Evolutionary conservation across 768 basidiomycete species (phyloP).

Genomic region (Mycena latifolia): DNA sequence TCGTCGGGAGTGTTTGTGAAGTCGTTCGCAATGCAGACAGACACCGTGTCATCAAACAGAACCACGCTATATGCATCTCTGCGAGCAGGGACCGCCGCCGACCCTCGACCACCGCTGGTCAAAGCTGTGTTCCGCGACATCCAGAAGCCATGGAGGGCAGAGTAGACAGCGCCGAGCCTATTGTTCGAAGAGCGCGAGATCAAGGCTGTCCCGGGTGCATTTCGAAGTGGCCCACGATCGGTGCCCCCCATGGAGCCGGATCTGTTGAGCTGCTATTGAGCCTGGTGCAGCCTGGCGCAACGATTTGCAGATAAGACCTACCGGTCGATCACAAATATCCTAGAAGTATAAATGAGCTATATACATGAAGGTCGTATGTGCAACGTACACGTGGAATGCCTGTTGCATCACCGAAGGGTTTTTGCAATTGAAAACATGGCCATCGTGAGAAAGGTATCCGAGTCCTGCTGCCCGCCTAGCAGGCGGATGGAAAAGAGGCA

Average conservation of each 20-base stretch:
- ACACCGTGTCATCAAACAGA: constrained; percentile 50
- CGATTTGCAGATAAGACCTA: constrained; percentile 33
- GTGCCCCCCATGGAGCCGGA: constrained; percentile 57
- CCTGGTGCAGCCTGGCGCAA: no score
- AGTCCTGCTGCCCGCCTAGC: constrained; percentile 44
- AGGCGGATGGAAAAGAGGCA: constrained; percentile 61
- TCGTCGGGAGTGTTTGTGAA: constrained; percentile 58
- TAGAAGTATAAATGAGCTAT: no score
- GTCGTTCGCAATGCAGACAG: constrained; percentile 53
- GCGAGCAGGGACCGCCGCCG: constrained; percentile 20
- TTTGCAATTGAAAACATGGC: constrained; percentile 61
- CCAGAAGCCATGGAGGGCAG: constrained; percentile 41
- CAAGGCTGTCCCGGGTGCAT: constrained; percentile 51
- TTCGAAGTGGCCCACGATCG: constrained; percentile 56
- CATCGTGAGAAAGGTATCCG: constrained; percentile 64
- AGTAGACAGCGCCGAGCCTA: constrained; percentile 64
- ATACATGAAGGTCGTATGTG: not conserved
- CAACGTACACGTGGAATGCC: constrained; percentile 66
- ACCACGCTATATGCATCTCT: constrained; percentile 51
- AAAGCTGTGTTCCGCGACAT: constrained; percentile 36
- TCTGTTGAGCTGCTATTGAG: constrained; percentile 40
- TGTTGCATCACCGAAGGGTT: constrained; percentile 61
- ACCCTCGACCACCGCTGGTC: constrained; percentile 3
- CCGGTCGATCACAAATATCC: constrained; percentile 67
- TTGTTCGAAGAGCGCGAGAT: constrained; percentile 45